Percentiles rank a stretch among this genome's conserved stretches.
These are phyloP conservation scores for Lachnellula arida DNA, from an alignment of 2,329 filamentous ascomycete genomes.

Conservation along the genomic window DNA sequence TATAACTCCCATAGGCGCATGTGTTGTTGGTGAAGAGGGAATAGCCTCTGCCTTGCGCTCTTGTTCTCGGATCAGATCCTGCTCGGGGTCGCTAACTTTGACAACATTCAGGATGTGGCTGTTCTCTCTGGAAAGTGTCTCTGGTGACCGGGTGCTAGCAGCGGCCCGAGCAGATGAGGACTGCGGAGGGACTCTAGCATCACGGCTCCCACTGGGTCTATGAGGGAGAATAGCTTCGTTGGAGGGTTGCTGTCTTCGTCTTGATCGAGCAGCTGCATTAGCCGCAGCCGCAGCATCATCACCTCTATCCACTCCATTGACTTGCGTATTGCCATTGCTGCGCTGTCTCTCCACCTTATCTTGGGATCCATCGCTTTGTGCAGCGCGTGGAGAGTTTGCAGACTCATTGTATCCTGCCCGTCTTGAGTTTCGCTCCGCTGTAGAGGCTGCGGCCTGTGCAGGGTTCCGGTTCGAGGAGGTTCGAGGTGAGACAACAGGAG, in stretches of 20 bases:
- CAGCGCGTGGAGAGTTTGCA: constrained; percentile 20
- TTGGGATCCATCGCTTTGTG: constrained; percentile 22
- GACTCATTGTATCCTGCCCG: constrained; percentile 23
- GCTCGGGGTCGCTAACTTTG: constrained; percentile 69
- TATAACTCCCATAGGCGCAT: constrained; percentile 44
- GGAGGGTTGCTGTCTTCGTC: constrained; percentile 42
- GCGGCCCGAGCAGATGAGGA: constrained; percentile 35
- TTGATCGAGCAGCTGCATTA: constrained; percentile 35
- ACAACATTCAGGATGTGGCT: constrained; percentile 76
- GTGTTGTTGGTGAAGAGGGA: constrained; percentile 39
- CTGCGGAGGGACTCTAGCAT: constrained; percentile 34
- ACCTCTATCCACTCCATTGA: constrained; percentile 38
- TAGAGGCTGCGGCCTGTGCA: constrained; percentile 32
- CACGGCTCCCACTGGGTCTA: constrained; percentile 37
- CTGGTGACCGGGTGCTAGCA: constrained; percentile 46
- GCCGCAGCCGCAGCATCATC: constrained; percentile 22
- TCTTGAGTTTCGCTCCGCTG: constrained; percentile 23
- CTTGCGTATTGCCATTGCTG: constrained; percentile 35
- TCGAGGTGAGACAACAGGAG: constrained; percentile 71
- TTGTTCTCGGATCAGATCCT: constrained; percentile 66
- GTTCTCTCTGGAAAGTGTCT: constrained; percentile 65
- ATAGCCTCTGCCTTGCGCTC: constrained; percentile 62
- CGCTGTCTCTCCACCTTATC: constrained; percentile 31
- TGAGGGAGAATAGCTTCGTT: constrained; percentile 38
- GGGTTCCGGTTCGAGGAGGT: constrained; percentile 67